Evolutionary conservation across 2,329 filamentous ascomycete species (phyloP).

Genomic region (Thielaviopsis ethacetica): DNA sequence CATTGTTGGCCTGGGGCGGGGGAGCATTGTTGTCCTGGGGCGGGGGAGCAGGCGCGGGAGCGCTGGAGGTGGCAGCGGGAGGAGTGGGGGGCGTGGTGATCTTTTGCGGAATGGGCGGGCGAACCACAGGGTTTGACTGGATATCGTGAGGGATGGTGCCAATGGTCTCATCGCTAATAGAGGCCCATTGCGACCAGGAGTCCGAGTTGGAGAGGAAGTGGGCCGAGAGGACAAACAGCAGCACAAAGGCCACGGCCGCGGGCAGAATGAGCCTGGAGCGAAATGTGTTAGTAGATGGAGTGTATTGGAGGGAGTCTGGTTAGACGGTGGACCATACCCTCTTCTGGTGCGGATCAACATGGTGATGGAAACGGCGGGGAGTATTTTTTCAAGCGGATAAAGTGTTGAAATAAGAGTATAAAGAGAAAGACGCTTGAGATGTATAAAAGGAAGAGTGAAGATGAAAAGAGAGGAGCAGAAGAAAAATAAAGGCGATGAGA

Average conservation of each 20-base stretch:
- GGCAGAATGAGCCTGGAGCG: constrained; percentile 4
- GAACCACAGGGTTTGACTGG: not conserved
- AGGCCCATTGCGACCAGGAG: constrained; percentile 10
- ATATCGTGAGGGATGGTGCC: constrained; percentile 5
- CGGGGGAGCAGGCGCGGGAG: not conserved
- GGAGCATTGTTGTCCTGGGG: not conserved
- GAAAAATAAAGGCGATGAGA: too few relatives aligned
- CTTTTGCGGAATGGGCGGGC: constrained; percentile 4
- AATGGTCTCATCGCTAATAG: not conserved
- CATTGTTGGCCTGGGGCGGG: not conserved
- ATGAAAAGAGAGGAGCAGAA: not conserved
- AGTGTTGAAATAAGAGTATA: not conserved
- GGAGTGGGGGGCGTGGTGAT: not conserved
- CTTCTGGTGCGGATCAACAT: constrained; percentile 10
- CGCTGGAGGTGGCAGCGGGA: not conserved
- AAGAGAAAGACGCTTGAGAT: not conserved
- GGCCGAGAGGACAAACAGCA: constrained; percentile 10
- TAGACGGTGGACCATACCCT: constrained; percentile 7
- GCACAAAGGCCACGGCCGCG: constrained; percentile 7
- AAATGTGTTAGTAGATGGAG: not conserved
- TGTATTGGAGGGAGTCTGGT: not conserved
- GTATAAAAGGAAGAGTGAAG: not conserved
- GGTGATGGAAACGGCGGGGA: not conserved
- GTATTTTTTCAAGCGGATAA: not conserved
- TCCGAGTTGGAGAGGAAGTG: constrained; percentile 8